Evolutionary conservation across 2,329 filamentous ascomycete species (phyloP).

Genomic region (Fusarium sp.): DNA sequence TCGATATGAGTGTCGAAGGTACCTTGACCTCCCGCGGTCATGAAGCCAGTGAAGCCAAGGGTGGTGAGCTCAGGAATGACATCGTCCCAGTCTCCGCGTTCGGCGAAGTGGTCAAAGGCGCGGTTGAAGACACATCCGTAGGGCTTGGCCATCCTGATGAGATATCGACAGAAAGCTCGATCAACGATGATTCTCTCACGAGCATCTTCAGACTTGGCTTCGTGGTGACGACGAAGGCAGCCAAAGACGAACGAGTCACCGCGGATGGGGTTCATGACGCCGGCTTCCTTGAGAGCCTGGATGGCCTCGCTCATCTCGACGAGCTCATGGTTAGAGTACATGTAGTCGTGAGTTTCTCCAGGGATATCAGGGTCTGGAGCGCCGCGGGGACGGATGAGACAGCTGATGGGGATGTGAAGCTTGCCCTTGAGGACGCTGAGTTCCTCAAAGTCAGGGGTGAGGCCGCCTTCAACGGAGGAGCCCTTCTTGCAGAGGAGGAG

Average conservation of each 20-base stretch:
- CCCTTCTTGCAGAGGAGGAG: constrained; percentile 65
- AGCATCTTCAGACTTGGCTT: neutral
- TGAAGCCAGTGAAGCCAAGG: constrained; percentile 62
- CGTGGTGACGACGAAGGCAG: constrained; percentile 47
- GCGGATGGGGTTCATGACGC: constrained; percentile 51
- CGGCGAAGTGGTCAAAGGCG: constrained; percentile 63
- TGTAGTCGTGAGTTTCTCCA: constrained; percentile 55
- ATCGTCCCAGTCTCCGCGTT: constrained; percentile 26
- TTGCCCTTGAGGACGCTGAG: constrained; percentile 47
- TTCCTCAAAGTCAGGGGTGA: constrained; percentile 60
- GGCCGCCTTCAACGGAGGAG: constrained; percentile 63
- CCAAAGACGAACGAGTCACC: constrained; percentile 70
- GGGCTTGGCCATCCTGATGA: constrained; percentile 57
- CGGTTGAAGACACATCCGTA: constrained; percentile 65
- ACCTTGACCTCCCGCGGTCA: constrained; percentile 64
- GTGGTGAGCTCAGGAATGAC: constrained; percentile 50
- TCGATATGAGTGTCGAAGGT: constrained; percentile 54
- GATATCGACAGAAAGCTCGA: constrained; percentile 50
- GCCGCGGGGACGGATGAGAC: constrained; percentile 65
- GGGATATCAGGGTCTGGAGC: constrained; percentile 22
- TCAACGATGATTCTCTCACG: constrained; percentile 51
- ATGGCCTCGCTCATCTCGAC: constrained; percentile 57
- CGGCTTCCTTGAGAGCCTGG: constrained; percentile 50
- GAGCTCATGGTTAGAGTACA: constrained; percentile 60
- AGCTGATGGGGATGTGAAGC: constrained; percentile 56